Evolutionary conservation across 345 rosid genomes (phyloP).

Genomic region (Bruguiera parviflora): DNA sequence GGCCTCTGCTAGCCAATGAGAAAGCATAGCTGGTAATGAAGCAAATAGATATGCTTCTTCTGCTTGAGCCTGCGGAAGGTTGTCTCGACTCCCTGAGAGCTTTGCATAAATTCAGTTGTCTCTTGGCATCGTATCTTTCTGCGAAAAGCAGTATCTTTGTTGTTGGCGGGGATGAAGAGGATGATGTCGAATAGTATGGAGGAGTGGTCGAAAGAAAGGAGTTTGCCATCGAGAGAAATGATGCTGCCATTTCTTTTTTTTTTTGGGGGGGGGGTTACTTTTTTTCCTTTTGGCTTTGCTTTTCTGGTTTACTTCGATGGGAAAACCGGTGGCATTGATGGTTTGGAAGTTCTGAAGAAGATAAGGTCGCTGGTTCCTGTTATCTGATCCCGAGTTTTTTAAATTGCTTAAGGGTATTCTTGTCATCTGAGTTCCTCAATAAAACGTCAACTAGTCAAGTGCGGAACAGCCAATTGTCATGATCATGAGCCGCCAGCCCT

Average conservation of each 20-base stretch:
- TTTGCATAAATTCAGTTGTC: conserved; percentile 32
- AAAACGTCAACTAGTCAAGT: too few species aligned
- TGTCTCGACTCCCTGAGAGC: conserved; percentile 31
- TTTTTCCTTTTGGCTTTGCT: too few species aligned
- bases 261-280: not conserved
- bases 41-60: conserved; percentile 51
- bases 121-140: conserved; percentile 25
- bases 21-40: conserved; percentile 48
- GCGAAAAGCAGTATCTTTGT: conserved; percentile 17
- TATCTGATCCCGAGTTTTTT: conserved; percentile 34
- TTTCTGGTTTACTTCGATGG: conserved; percentile 23
- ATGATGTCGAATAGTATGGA: conserved; percentile 12
- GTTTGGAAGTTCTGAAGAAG: conserved; percentile 24
- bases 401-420: conserved; percentile 18
- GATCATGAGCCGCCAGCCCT: not conserved
- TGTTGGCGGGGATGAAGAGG: conserved; percentile 15
- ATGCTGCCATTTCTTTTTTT: conserved; percentile 42
- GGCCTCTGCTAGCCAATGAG: conserved; percentile 33
- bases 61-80: conserved; percentile 33
- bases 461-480: not conserved
- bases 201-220: conserved; percentile 34
- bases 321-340: conserved; percentile 27
- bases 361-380: conserved; percentile 46
- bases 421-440: conserved; percentile 15
- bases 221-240: conserved; percentile 49